These are phyloP conservation scores for Boletellus emodensis DNA, from an alignment of 768 basidiomycete species.

Conservation along the genomic window DNA sequence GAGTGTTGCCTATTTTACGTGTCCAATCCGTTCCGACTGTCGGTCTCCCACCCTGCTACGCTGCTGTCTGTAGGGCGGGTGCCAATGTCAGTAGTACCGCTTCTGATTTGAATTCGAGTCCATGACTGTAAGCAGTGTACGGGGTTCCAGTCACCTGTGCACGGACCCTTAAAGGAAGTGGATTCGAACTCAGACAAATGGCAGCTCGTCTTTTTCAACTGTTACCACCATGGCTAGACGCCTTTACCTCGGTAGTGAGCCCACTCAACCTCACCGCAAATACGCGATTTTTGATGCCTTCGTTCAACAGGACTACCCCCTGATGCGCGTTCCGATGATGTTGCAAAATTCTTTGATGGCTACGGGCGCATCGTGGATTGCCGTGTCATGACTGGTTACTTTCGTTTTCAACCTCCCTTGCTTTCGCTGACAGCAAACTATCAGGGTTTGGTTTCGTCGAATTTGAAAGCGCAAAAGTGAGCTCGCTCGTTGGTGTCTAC, in stretches of 20 bases:
- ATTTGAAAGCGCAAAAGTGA: constrained; percentile 80
- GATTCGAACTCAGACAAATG: constrained; percentile 31
- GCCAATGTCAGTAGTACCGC: neutral
- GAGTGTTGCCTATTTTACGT: constrained; percentile 11
- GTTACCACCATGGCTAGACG: constrained; percentile 67
- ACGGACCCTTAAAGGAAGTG: constrained; percentile 29
- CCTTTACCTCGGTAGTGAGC: constrained; percentile 81
- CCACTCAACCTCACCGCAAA: constrained; percentile 5
- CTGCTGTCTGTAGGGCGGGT: neutral
- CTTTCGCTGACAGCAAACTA: constrained; percentile 15
- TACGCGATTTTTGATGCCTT: neutral
- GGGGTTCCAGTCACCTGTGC: constrained; percentile 22
- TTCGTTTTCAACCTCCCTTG: neutral
- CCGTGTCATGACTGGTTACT: constrained; percentile 89
- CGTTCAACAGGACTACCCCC: constrained; percentile 63
- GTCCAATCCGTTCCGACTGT: constrained; percentile 9
- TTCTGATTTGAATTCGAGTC: neutral
- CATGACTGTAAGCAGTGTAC: constrained; percentile 5
- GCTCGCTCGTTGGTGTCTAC: neutral
- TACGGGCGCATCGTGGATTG: constrained; percentile 87
- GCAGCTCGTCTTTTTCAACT: constrained; percentile 28
- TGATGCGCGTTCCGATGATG: constrained; percentile 80
- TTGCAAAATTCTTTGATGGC: constrained; percentile 85
- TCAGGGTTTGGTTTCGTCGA: constrained; percentile 95
- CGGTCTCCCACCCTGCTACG: neutral